Evolutionary conservation across 2,329 filamentous ascomycete species (phyloP).

Genomic region (Aspergillus luchuensis): DNA sequence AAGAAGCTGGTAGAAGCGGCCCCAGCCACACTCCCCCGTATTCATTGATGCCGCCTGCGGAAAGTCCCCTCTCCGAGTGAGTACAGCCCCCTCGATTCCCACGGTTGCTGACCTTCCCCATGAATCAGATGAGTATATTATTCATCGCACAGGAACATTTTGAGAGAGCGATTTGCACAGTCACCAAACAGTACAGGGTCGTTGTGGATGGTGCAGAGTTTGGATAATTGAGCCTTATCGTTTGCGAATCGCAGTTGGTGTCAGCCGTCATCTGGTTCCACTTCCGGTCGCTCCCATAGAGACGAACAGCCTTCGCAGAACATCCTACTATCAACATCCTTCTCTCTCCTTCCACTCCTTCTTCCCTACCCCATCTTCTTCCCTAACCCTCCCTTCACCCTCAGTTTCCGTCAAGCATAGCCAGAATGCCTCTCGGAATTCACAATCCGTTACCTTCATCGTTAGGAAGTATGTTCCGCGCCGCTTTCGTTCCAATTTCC

Average conservation of each 20-base stretch:
- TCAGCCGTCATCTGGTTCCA: constrained; percentile 29
- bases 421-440: constrained; percentile 48
- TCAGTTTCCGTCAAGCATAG: constrained; percentile 18
- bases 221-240: not conserved
- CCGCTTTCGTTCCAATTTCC: constrained; percentile 25
- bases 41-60: not conserved
- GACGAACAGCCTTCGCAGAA: constrained; percentile 18
- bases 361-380: not conserved
- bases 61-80: not conserved
- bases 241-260: constrained; percentile 11
- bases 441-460: constrained; percentile 53
- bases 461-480: constrained; percentile 46
- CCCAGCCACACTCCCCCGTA: not conserved
- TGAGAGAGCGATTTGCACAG: not conserved
- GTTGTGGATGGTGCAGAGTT: not conserved
- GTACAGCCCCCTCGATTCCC: not conserved
- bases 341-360: constrained; percentile 8
- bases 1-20: not conserved
- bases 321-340: constrained; percentile 19
- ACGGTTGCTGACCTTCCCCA: not conserved
- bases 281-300: constrained; percentile 28
- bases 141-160: not conserved
- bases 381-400: constrained; percentile 1
- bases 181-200: not conserved
- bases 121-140: constrained; percentile 1